A percentile compares a stretch with the other conserved stretches of the same genome.
Conservation (phyloP, 768 basidiomycete species). For the Suillus sp. region DNA sequence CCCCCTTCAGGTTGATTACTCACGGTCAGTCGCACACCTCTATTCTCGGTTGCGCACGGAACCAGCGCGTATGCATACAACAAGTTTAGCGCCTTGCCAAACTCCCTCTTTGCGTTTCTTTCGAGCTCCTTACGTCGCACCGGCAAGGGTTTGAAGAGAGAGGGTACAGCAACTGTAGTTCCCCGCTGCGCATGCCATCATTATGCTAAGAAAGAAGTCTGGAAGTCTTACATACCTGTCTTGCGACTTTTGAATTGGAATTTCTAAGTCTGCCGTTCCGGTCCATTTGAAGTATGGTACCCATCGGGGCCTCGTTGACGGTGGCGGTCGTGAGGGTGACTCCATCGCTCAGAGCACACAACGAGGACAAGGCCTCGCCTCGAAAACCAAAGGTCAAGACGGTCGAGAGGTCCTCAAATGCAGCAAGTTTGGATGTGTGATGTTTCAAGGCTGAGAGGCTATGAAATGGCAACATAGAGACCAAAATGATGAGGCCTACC, state of each 20-base stretch:
- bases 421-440: slow-evolving; percentile 87
- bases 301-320: slow-evolving; percentile 70
- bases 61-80: slow-evolving; percentile 89
- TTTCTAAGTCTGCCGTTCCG: slow-evolving; percentile 59
- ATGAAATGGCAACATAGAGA: slow-evolving; percentile 3
- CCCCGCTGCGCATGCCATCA: slow-evolving; percentile 62
- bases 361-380: slow-evolving; percentile 92
- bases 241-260: slow-evolving; percentile 60
- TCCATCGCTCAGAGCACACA: slow-evolving; percentile 79
- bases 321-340: slow-evolving; percentile 79
- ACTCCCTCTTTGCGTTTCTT: slow-evolving; percentile 87
- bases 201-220: background rate
- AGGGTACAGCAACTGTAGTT: slow-evolving; percentile 74
- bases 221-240: slow-evolving; percentile 59
- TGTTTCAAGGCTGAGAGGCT: slow-evolving; percentile 74
- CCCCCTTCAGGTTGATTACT: slow-evolving; percentile 70
- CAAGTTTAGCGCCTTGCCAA: slow-evolving; percentile 78
- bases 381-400: slow-evolving; percentile 91
- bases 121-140: slow-evolving; percentile 93
- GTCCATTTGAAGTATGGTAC: slow-evolving; percentile 75
- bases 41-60: slow-evolving; percentile 60
- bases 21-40: slow-evolving; percentile 72
- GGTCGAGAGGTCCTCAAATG: slow-evolving; percentile 69
- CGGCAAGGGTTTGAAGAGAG: slow-evolving; percentile 79
- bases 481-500: slow-evolving; percentile 48